Conservation (phyloP, 2,329 filamentous ascomycete species). For the Cladophialophora chaetospira region DNA sequence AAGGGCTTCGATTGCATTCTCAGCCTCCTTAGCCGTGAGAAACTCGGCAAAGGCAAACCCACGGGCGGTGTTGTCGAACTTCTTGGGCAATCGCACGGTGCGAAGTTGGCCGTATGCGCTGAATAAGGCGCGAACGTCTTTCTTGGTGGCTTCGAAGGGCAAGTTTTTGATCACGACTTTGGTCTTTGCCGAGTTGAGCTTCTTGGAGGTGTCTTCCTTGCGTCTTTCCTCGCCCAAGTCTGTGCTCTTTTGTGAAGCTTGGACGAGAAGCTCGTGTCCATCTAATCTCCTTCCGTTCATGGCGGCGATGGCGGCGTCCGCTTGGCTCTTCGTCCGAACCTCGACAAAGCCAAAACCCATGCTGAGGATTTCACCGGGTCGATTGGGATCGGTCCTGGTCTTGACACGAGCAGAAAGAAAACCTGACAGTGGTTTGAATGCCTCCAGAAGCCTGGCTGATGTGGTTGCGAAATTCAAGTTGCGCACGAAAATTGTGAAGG, state of each 20-base stretch:
- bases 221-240: slow-evolving; percentile 87
- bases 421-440: slow-evolving; percentile 79
- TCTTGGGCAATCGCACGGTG: slow-evolving; percentile 91
- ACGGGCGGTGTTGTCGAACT: slow-evolving; percentile 83
- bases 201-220: slow-evolving; percentile 80
- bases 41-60: slow-evolving; percentile 98
- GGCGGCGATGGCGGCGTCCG: slow-evolving; percentile 74
- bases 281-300: slow-evolving; percentile 91
- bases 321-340: slow-evolving; percentile 76
- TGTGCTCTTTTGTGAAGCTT: slow-evolving; percentile 80
- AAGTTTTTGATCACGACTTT: slow-evolving; percentile 99
- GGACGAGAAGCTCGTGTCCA: slow-evolving; percentile 80
- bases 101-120: slow-evolving; percentile 88
- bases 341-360: slow-evolving; percentile 98
- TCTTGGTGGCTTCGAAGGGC: slow-evolving; percentile 92
- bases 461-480: slow-evolving; percentile 93
- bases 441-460: slow-evolving; percentile 71
- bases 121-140: slow-evolving; percentile 84
- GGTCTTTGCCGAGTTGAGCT: slow-evolving; percentile 72
- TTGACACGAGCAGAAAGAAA: slow-evolving; percentile 90
- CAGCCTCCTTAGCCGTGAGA: slow-evolving; percentile 83
- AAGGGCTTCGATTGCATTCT: slow-evolving; percentile 86
- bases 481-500: slow-evolving; percentile 82
- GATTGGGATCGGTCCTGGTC: slow-evolving; percentile 91
- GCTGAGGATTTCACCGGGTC: slow-evolving; percentile 80